Percentiles rank a stretch among this genome's conserved stretches.
These are phyloP conservation scores for Phytopythium aichiense DNA, from an alignment of 352 stramenopile species.

Conservation along the genomic window DNA sequence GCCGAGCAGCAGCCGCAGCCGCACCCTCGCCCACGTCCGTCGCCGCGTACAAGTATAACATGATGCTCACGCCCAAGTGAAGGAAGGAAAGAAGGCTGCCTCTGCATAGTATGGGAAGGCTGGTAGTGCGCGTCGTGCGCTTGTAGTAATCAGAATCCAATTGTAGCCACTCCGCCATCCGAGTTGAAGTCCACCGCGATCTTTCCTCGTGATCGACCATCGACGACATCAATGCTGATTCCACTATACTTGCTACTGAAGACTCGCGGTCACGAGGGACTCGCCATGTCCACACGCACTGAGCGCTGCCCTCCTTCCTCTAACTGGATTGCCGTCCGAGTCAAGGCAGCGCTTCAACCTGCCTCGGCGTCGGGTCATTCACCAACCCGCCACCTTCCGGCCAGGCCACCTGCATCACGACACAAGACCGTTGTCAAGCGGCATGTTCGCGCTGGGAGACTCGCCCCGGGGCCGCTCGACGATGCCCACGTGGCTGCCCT, in stretches of 20 bases:
- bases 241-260: background rate
- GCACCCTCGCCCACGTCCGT: constrained; percentile 4
- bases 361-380: background rate
- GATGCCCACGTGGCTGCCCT: background rate
- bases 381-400: background rate
- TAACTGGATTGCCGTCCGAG: background rate
- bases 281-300: background rate
- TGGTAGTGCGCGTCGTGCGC: background rate
- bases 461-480: constrained; percentile 2
- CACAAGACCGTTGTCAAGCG: background rate
- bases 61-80: constrained; percentile 17
- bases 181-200: background rate
- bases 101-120: background rate
- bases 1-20: background rate
- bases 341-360: background rate
- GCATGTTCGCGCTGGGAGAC: constrained; percentile 5
- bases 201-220: background rate
- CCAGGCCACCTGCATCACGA: background rate
- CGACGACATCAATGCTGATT: background rate
- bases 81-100: too few relatives aligned
- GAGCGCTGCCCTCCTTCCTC: too few relatives aligned
- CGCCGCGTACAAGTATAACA: constrained; percentile 10
- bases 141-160: background rate
- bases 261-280: background rate
- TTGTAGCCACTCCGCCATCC: background rate